phyloP scores from a whole-genome alignment of 164 flowering plant genomes.

The Litsea cubeba region DNA sequence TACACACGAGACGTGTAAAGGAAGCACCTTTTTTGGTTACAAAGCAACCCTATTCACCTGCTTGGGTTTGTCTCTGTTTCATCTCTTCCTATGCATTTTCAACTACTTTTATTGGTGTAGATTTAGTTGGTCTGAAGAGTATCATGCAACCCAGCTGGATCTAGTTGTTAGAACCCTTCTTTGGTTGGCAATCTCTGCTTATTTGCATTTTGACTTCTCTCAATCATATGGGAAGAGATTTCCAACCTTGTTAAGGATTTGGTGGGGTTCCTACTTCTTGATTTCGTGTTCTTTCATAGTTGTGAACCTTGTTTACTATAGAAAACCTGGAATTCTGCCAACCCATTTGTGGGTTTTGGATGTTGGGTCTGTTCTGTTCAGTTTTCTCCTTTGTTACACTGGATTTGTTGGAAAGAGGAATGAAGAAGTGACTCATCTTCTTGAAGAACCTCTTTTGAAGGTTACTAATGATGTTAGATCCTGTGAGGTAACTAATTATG shows the following conservation, averaged over 20 bases:
- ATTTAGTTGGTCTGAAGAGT: constrained; percentile 27
- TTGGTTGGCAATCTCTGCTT: constrained; percentile 26
- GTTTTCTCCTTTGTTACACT: constrained; percentile 14
- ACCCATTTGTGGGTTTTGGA: constrained; percentile 20
- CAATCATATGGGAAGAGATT: constrained; percentile 11
- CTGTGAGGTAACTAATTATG: constrained; percentile 20
- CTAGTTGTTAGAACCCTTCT: constrained; percentile 23
- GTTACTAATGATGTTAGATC: constrained; percentile 12
- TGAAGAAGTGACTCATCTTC: constrained; percentile 11
- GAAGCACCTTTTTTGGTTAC: constrained; percentile 17
- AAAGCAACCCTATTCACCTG: constrained; percentile 34
- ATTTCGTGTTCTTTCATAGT: constrained; percentile 20
- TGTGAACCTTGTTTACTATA: constrained; percentile 13
- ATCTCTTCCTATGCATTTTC: constrained; percentile 26
- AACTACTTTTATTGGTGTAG: constrained; percentile 22
- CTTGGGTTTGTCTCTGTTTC: constrained; percentile 38
- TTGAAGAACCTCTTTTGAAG: constrained; percentile 27
- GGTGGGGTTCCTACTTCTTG: constrained; percentile 27
- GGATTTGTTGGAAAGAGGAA: constrained; percentile 16
- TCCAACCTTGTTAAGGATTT: constrained; percentile 21
- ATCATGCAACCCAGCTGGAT: constrained; percentile 15
- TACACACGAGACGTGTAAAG: constrained; percentile 18
- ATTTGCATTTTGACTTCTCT: constrained; percentile 22
- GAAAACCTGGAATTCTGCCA: constrained; percentile 8
- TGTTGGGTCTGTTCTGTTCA: constrained; percentile 14